These are phyloP conservation scores for Penicillium sp. DNA, from an alignment of 2,329 filamentous ascomycete species.

Conservation along the genomic window DNA sequence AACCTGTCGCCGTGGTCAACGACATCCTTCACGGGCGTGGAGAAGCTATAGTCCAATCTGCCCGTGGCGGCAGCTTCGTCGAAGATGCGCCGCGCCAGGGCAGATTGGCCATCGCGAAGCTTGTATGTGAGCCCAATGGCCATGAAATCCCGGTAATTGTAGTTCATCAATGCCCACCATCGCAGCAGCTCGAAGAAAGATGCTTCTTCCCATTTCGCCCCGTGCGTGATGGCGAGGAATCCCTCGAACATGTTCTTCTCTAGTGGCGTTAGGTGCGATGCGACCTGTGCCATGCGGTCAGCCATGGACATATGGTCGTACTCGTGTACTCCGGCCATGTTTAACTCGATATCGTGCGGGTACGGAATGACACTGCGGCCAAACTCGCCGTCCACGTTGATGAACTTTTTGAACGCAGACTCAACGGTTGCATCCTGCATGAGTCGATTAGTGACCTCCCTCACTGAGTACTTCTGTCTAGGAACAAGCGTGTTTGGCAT, in stretches of 20 bases:
- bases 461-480: not conserved
- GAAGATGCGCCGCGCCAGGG: not conserved
- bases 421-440: not conserved
- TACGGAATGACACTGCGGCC: conserved; percentile 5
- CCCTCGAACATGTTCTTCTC: conserved; percentile 4
- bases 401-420: conserved; percentile 3
- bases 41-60: not conserved
- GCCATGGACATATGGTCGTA: conserved; percentile 6
- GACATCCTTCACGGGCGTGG: not conserved
- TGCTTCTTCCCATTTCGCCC: conserved; percentile 4
- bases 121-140: conserved; percentile 6
- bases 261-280: not conserved
- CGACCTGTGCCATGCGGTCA: conserved; percentile 5
- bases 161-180: conserved; percentile 8
- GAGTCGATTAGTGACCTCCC: not conserved
- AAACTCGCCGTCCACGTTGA: conserved; percentile 3
- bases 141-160: not conserved
- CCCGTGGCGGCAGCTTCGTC: conserved; percentile 6
- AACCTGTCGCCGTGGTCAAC: not conserved
- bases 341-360: conserved; percentile 4
- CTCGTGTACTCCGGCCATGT: not conserved
- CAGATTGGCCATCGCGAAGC: conserved; percentile 4
- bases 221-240: not conserved
- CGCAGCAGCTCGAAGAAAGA: conserved; percentile 6
- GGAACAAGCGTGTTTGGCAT: not conserved